Evolutionary conservation across 2,329 filamentous ascomycete species (phyloP).

Genomic region (Aspergillus fructus): DNA sequence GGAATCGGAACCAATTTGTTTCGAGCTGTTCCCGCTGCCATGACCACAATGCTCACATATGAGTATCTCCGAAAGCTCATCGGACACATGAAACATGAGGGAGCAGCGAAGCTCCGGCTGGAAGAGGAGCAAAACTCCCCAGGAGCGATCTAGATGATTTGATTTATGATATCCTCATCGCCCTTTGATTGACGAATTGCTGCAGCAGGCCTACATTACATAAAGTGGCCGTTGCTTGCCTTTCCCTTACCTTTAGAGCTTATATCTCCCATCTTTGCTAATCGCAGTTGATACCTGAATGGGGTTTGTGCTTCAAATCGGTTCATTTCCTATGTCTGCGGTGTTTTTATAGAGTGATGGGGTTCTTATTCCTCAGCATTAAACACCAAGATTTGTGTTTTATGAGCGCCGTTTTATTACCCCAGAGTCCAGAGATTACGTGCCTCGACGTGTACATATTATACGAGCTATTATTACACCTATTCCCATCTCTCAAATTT

Average conservation of each 20-base stretch:
- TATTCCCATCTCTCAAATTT: neutral
- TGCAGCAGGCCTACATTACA: neutral
- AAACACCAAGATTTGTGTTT: conserved; percentile 12
- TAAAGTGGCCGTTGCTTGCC: neutral
- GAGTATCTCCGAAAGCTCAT: conserved; percentile 68
- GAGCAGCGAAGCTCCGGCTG: conserved; percentile 30
- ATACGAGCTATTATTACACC: neutral
- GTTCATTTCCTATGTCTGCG: conserved; percentile 7
- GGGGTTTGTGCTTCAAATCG: conserved; percentile 2
- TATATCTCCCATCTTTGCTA: neutral
- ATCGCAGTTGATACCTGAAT: neutral
- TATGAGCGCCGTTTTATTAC: conserved; percentile 10
- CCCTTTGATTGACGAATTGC: neutral
- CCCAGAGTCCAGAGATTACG: neutral
- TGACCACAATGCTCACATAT: conserved; percentile 96
- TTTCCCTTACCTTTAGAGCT: conserved; percentile 1
- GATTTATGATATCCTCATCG: neutral
- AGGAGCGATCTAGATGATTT: conserved; percentile 22
- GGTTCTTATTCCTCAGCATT: conserved; percentile 1
- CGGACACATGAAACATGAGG: conserved; percentile 55
- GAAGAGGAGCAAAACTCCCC: conserved; percentile 19
- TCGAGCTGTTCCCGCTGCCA: conserved; percentile 88
- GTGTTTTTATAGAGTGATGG: conserved; percentile 12
- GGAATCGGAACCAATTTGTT: conserved; percentile 98
- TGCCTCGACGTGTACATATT: conserved; percentile 5